A percentile compares a stretch with the other conserved stretches of the same genome.
Conservation (phyloP, 352 stramenopile genomes). For the Pythium apleroticum region DNA sequence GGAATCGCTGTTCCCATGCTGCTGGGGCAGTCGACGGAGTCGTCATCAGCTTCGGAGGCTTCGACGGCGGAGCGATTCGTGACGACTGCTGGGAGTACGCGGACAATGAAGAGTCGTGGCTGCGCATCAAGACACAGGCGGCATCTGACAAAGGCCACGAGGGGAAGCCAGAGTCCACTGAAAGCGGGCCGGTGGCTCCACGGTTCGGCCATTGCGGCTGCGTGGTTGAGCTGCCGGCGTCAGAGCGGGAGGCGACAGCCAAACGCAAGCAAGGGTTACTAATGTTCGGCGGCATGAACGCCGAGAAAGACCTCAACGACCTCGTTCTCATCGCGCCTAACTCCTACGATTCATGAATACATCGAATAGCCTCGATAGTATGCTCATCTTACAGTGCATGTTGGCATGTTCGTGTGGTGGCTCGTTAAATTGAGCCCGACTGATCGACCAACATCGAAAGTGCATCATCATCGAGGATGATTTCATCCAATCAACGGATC, state of each 20-base stretch:
- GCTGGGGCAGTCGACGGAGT: slow-evolving; percentile 29
- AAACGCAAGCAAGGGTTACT: slow-evolving; percentile 31
- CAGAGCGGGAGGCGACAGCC: not conserved
- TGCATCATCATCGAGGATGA: not conserved
- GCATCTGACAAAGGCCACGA: not conserved
- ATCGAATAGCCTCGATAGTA: no score
- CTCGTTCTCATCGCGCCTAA: slow-evolving; percentile 22
- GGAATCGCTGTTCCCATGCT: slow-evolving; percentile 51
- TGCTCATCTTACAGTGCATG: no score
- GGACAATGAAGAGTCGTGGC: slow-evolving; percentile 50
- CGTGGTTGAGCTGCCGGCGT: slow-evolving; percentile 18
- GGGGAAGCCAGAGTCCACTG: slow-evolving; percentile 1
- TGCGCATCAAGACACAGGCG: slow-evolving; percentile 13
- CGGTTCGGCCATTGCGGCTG: slow-evolving; percentile 55
- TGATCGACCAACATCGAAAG: slow-evolving; percentile 6
- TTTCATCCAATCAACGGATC: not conserved
- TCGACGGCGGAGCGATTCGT: slow-evolving; percentile 46
- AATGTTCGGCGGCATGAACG: slow-evolving; percentile 57
- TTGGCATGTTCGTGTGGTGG: no score
- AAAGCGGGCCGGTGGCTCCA: not conserved
- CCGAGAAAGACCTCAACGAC: slow-evolving; percentile 27
- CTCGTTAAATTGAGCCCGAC: no score
- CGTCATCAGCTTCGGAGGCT: slow-evolving; percentile 56
- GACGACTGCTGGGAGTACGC: slow-evolving; percentile 47
- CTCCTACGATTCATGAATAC: not conserved